Evolutionary conservation across 139 green algal genomes (phyloP), one percentile per base, ranked within the genome.

Genomic region (Mesostigma viride): DNA sequence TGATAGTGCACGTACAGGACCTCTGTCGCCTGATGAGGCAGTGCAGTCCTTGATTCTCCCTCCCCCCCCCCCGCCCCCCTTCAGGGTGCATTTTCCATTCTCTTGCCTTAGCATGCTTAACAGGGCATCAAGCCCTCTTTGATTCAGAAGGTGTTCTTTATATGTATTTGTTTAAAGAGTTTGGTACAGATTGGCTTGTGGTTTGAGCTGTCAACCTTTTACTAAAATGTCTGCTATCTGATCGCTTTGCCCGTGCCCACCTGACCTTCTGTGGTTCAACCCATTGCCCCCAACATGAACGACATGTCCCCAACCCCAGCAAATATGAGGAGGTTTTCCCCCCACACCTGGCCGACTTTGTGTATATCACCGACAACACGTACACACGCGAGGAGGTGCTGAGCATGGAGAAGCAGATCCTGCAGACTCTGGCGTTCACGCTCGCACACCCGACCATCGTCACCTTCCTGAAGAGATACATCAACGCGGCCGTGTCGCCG

Each of bases 291-390:
- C 14, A 24, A 24, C 14, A 14, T 53, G 40, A 53, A 14, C 14
- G 14, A 17, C 40, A 24, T 17, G 17, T 53, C 17, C 17, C 14
- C 40, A 24, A 14, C 14, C 17, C 14, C 40, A 53, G 40, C 17
- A 97, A 97, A 77, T 97, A 94, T 67, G 89, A 97, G 81, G 91
- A 97, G 83, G 95, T 97, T 58, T 95, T 95, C 70, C 83, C 91
- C 3, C 90, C 89, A 30, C 83, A 84, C 58, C 76, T 94, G 6
- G 73, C 84, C 44, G 86, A 95, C 35, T 95, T 94, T 70, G 88
- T 79, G 67, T 95, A 91, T 82, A 95, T 97, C 75, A 95, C 90
- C 0, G 91, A 96, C 77, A 91, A 94, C 82, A 94, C 89, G 2
- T 97, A 96, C 83, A 84, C 78, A 26, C 82, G 82, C n/a, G 71